Evolutionary conservation across 2,329 filamentous ascomycete genomes (phyloP), one percentile per base, ranked within the genome.

Genomic region (Rhexocercosporidium sp.): DNA sequence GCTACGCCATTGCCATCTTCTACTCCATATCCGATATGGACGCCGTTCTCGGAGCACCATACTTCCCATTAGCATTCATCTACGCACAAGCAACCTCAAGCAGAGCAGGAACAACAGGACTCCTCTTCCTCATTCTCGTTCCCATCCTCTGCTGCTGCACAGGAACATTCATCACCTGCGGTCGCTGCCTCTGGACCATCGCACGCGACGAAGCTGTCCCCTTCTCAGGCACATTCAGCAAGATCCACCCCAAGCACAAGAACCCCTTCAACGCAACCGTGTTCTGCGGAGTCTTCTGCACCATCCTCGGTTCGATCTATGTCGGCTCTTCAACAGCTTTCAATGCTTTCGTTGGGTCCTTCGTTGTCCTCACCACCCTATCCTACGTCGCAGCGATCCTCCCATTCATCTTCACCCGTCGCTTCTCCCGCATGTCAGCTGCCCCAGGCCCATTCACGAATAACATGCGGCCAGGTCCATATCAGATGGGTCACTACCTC

Each of bases 281-380:
- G 1, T 78, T 81, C 9, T 85, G 83, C 79, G 78, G 81, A 3
- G 69, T 79, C 47, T 77, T 84, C 63, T 83, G 84, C 27, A 87
- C 87, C 0, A 75, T 89, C 3, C 80, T 92, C 0, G 89, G 88
- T 0, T 82, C 82, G 49, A 88, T 92, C 53, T 91, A 91, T 70
- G 83, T 92, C 1, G 89, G 86, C n/a, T 88, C 82, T 67, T 84
- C 82, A 0, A 89, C 88, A 0, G 90, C 90, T 0, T 92, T 92
- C 78, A 85, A 86, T 49, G 89, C 89, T 0, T 86, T 92, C 29
- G 85, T 91, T 8, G 87, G 87, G 11, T 84, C 81, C 0, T 89
- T 87, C 75, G 82, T 87, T 62, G 81, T 88, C 16, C 79, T 89
- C 0, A 80, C 80, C 3, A 84, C 84, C 0, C 74, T 85, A 11